Base-by-base conservation (phyloP, 2,329 filamentous ascomycete genomes). In the Rutstroemia sp. region DNA sequence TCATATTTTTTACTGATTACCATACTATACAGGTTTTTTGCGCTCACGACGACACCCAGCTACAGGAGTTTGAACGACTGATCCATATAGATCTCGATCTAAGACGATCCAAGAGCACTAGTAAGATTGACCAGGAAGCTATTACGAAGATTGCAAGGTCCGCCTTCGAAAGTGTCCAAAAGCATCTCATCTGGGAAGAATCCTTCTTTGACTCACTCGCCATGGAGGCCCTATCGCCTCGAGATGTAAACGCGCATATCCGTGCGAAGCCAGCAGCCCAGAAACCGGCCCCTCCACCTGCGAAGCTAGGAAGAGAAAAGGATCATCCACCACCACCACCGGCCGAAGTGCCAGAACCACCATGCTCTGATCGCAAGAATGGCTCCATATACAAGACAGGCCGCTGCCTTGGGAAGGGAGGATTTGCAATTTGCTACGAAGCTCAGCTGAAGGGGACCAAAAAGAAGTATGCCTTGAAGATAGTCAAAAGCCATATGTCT, bases 401-500 rank as follows among this genome's bases (percentile, higher is more conserved):
- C 57, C 83, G 83, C 65, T 77, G 89, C 68, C 76, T 92, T 57
- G 88, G 88, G 25, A 92, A 89, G 72, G 88, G 88, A 48, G 88
- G 88, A 9, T 92, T 92, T 68, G 88, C 88, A 62, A 87, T 92
- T 60, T 92, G 88, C 73, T 88, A 92, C 68, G 82, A 84, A 64
- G 88, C 85, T 48, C 82, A 86, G 63, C 73, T 87, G 54, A 76
- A 82, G 52, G 81, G 84, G 10, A 82, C 81, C 5, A 86, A 80
- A 65, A 83, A 86, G 67, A 79, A 80, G 62, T 87, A 84, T 68
- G 88, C 88, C 46, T 76, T 92, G 65, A 92, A 92, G 75, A 89
- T 92, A 68, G 88, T 92, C 67, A 88, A 86, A 74, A 88, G 86
- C 66, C 82, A 86, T 68, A 92, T 92, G 88, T 86, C 87, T 7